Conservation (phyloP, 306 rosid genomes). For the Carpinus fangiana region DNA sequence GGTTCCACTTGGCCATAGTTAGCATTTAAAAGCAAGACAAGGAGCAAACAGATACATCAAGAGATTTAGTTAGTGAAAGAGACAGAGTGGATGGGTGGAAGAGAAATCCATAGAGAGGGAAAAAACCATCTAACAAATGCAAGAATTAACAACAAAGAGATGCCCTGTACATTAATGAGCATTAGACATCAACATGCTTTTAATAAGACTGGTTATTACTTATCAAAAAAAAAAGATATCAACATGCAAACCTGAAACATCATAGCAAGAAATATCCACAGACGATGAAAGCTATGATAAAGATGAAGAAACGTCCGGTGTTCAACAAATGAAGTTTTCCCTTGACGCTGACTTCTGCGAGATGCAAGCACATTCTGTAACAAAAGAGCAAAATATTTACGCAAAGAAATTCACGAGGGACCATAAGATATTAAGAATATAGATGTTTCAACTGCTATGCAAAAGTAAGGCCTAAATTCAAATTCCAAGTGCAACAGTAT, state of each 20-base stretch:
- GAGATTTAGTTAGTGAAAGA: background rate
- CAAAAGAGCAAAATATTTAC: conserved; percentile 10
- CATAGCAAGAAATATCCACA: conserved; percentile 96
- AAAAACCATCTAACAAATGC: background rate
- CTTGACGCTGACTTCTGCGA: conserved; percentile 58
- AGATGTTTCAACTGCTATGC: background rate
- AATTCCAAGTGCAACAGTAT: background rate
- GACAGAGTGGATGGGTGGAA: background rate
- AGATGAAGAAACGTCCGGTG: conserved; percentile 94
- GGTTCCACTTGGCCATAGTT: too few relatives aligned
- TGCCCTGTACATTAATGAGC: background rate
- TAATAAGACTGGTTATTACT: too few relatives aligned
- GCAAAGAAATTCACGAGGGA: background rate
- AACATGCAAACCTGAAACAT: conserved; percentile 84
- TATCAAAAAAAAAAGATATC: background rate
- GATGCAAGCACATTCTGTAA: conserved; percentile 57
- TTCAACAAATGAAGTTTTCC: conserved; percentile 97
- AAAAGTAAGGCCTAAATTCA: background rate
- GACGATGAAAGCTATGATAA: conserved; percentile 89
- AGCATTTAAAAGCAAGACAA: background rate
- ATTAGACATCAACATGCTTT: conserved; percentile 7
- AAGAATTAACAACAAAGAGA: background rate
- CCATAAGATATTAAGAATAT: background rate
- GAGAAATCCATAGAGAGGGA: background rate
- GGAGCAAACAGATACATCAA: background rate